Base-by-base conservation (phyloP, 2,329 filamentous ascomycete species). In the Saccharata proteae region DNA sequence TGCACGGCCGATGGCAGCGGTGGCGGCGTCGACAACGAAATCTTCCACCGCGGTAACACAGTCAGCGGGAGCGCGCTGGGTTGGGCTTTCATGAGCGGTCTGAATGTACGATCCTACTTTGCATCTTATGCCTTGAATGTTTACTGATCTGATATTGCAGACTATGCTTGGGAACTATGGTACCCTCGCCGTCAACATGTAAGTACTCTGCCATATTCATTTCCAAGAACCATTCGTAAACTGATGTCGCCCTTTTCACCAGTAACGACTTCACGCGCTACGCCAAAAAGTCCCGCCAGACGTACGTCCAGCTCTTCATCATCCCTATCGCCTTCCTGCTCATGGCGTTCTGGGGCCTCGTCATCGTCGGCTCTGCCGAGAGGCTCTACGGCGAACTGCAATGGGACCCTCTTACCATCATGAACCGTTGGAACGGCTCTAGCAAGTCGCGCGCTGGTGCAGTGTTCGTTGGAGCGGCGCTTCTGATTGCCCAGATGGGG, bases 261-360 rank as follows among this genome's bases (percentile, higher is more conserved):
- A 39, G 38, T 22, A 38, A 38, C 24, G 39, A 41, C 30, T 41
- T 41, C 30, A 37, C 39, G 7, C 27, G 39, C 23, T 41, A 41
- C 21, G 31, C 38, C 20, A 37, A 38, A 15, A 45, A 38, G n/a
- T 35, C 38, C 12, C 28, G 26, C 20, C 43, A 40, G 24, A 44
- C 47, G 20, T 46, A 57, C 34, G 45, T 56, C 37, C 54, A 59
- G 37, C 44, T 49, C 3, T 37, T 55, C 13, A 50, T 58, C 27
- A 47, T 49, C 28, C 46, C 46, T 0, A 37, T 40, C 34, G 46
- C 47, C 30, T 49, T 49, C 19, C 46, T 41, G 9, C 23, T 51
- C 16, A 43, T 51, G 30, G 43, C 43, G 9, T 41, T 45, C 15
- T 36, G 43, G 7, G 48, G 46, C 13, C 42, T 50, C n/a, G 40